Evolutionary conservation across 345 rosid genomes (phyloP), one percentile per base, ranked within the genome.

Genomic region (Eucalyptus curtisii): DNA sequence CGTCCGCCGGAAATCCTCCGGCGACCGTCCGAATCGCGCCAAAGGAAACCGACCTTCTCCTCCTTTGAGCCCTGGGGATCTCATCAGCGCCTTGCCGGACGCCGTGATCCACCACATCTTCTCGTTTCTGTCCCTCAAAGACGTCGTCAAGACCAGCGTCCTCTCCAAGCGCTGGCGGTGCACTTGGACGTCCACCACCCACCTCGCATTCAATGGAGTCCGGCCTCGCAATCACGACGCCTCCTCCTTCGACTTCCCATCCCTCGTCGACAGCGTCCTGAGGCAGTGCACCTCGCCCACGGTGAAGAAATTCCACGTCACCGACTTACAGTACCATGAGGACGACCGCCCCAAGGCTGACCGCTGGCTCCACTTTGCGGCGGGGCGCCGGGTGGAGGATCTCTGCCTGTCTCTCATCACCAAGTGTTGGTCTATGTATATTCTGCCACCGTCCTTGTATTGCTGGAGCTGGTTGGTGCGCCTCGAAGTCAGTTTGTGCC

Each of bases 11-110:
- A 5, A 55, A 22, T 9, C 13, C 30, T 55, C 61, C 61, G 7
- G 52, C 52, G 52, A 49, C 17, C 52, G 17, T 49, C 50, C 7
- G 0, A 14, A 0, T 49, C 52, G 17, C 7, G 0, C 52, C 52
- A 0, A 49, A 49, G 52, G 52, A 49, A 49, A 49, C 50, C 50
- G 6, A 49, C 50, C 2, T 52, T 0, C 50, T 49, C 50, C 50
- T 49, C 50, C 50, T 13, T 49, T 44, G 45, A 44, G 45, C 45
- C 45, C 45, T 44, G 45, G 8, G 45, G 45, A 44, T 44, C 45
- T 44, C 8, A 7, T 44, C 45, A 44, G 45, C 45, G 45, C 45
- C 45, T 44, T 44, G 45, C 45, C 45, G 45, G 45, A 44, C 45
- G 45, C 45, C 45, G 45, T 44, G 45, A 44, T 44, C 45, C 45